A percentile compares a stretch with the other conserved stretches of the same genome.
Evolutionary conservation across 176 grass and related monocot genomes (phyloP).

Genomic region (Rhynchospora tenuis): DNA sequence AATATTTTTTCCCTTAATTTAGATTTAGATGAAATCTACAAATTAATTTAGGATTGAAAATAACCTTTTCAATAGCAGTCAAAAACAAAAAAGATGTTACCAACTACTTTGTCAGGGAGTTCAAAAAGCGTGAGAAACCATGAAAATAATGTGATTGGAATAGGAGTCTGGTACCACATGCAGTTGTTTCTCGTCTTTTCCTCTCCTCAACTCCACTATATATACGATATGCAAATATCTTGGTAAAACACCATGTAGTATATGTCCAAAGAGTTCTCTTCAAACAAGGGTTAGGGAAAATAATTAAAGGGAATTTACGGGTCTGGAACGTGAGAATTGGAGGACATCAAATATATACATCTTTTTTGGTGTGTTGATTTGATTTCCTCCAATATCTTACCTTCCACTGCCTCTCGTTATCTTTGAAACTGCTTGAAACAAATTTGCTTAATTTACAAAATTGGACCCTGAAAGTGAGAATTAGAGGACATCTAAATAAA

Average conservation of each 20-base stretch:
- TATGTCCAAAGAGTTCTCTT: neutral
- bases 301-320: neutral
- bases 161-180: neutral
- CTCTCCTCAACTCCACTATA: neutral
- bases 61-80: neutral
- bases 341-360: neutral
- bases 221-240: neutral
- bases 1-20: no score
- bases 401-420: neutral
- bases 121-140: neutral
- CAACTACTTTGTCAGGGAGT: neutral
- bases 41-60: neutral
- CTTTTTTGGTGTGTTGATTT: neutral
- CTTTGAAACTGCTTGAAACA: neutral
- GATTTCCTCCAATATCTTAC: constrained; percentile 14
- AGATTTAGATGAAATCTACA: no score
- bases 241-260: neutral
- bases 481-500: neutral
- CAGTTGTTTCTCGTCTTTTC: neutral
- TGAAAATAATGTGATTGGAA: neutral
- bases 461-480: neutral
- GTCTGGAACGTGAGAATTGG: constrained; percentile 3
- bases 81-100: neutral
- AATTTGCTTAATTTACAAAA: neutral
- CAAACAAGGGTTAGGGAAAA: no score